Evolutionary conservation across 257 asterid genomes (phyloP), one percentile per base, ranked within the genome.

Genomic region (Ilex asprella): DNA sequence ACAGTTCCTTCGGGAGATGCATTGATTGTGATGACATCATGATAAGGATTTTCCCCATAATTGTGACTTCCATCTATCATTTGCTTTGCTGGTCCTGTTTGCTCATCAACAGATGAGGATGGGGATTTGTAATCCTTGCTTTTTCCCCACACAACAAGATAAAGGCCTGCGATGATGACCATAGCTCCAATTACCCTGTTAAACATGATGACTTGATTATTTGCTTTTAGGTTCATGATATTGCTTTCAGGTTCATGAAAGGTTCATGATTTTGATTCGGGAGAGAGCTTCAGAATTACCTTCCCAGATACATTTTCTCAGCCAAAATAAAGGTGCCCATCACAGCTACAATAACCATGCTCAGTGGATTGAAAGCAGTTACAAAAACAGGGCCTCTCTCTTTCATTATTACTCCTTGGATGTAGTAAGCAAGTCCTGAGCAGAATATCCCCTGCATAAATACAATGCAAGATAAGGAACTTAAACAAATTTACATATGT

Each of bases 101-200:
- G 57, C 35, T 55, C 79, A 55, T 73, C 84, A 2, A 29, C 56
- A 3, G 63, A 31, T 49, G 76, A 68, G 30, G 57, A 53, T 53
- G 57, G 3, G 29, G 87, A 50, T 55, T 78, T 55, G 43, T 82
- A 76, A 70, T 92, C 99, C 8, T 85, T 79, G 60, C 81, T 74
- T 67, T 92, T 92, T 39, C 97, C 94, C 96, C 99, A 92, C 11
- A 92, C 86, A 13, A 92, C 97, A 32, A 87, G 80, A 63, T 92
- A 92, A 44, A 92, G 95, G 16, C 99, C 96, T 4, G 78, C 39
- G 51, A 92, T 91, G 3, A 92, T 92, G 35, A 85, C 81, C 32
- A 75, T 43, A 39, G 99, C 99, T 21, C 99, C 99, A 16, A 87
- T 58, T 60, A 89, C 67, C 91, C 97, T 92, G 79, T 49, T 67